Evolutionary conservation across 179 eudicot species (phyloP).

Genomic region (Carnegiea gigantea): DNA sequence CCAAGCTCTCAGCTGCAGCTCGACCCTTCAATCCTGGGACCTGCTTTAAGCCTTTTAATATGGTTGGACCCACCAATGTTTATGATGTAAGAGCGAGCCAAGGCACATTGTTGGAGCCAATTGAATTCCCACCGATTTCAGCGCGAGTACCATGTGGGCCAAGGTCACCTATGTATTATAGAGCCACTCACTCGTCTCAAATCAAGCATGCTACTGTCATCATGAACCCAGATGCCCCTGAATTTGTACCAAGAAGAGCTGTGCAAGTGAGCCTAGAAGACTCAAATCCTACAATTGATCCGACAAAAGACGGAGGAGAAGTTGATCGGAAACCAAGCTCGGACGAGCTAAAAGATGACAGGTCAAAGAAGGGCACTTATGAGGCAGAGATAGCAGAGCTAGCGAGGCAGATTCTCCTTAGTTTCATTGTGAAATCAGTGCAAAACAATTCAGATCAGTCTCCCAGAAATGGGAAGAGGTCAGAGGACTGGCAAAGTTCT

Average conservation of each 20-base stretch:
- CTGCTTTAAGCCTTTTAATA: conserved; percentile 39
- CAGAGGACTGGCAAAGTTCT: conserved; percentile 46
- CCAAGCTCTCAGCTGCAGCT: conserved; percentile 94
- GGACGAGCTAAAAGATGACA: conserved; percentile 45
- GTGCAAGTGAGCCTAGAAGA: conserved; percentile 31
- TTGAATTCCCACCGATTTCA: conserved; percentile 81
- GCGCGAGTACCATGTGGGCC: conserved; percentile 98
- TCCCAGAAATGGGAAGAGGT: conserved; percentile 35
- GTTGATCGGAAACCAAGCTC: conserved; percentile 26
- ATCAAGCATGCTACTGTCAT: conserved; percentile 47
- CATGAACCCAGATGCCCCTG: conserved; percentile 98
- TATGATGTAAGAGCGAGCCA: conserved; percentile 65
- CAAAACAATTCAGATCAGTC: conserved; percentile 53
- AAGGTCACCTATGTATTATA: conserved; percentile 73
- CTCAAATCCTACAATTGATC: conserved; percentile 25
- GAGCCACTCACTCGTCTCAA: conserved; percentile 48
- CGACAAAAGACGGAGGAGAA: conserved; percentile 24
- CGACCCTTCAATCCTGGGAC: conserved; percentile 74
- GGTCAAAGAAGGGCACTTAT: conserved; percentile 51
- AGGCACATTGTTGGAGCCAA: conserved; percentile 61
- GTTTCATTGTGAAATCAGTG: conserved; percentile 91
- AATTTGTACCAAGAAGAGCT: conserved; percentile 71
- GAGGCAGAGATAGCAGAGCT: conserved; percentile 83
- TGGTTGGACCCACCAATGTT: conserved; percentile 38
- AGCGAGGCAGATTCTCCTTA: conserved; percentile 91